These are phyloP conservation scores for Westerdykella sp. DNA, from an alignment of 2,329 filamentous ascomycete genomes.

Conservation along the genomic window DNA sequence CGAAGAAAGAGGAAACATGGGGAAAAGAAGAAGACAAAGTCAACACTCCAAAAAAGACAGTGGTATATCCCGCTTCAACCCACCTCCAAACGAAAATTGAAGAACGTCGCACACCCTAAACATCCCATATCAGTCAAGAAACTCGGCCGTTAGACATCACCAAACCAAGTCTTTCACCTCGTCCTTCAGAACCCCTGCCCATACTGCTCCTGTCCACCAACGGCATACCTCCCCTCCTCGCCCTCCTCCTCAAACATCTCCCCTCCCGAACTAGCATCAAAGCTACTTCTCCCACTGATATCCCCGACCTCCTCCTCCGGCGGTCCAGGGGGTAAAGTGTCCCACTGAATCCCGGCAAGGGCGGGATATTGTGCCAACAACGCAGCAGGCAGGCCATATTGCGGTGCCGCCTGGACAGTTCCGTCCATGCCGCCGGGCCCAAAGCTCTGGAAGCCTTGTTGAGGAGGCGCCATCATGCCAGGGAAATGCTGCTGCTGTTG, in stretches of 20 bases:
- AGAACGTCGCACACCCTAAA: too few species aligned
- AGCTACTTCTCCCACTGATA: slow-evolving; percentile 71
- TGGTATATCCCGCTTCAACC: too few species aligned
- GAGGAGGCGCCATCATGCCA: slow-evolving; percentile 28
- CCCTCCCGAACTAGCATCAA: slow-evolving; percentile 62
- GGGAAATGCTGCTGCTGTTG: slow-evolving; percentile 23
- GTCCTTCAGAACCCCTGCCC: neutral
- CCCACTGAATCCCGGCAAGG: slow-evolving; percentile 85
- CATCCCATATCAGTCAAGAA: too few species aligned
- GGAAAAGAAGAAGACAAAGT: too few species aligned
- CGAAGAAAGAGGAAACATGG: too few species aligned
- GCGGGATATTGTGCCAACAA: slow-evolving; percentile 88
- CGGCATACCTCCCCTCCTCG: slow-evolving; percentile 33
- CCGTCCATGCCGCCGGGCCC: slow-evolving; percentile 21
- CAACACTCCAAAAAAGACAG: too few species aligned
- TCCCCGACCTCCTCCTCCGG: slow-evolving; percentile 54
- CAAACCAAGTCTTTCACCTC: neutral
- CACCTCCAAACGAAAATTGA: too few species aligned
- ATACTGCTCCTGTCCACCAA: slow-evolving; percentile 4
- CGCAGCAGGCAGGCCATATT: slow-evolving; percentile 69
- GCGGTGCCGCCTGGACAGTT: slow-evolving; percentile 8
- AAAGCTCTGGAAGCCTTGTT: slow-evolving; percentile 31
- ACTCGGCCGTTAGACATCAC: too few species aligned
- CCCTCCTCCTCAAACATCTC: slow-evolving; percentile 68
- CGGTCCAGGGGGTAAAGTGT: slow-evolving; percentile 58